Evolutionary conservation across 331 rosid genomes (phyloP).

Genomic region (Malus hybrid): DNA sequence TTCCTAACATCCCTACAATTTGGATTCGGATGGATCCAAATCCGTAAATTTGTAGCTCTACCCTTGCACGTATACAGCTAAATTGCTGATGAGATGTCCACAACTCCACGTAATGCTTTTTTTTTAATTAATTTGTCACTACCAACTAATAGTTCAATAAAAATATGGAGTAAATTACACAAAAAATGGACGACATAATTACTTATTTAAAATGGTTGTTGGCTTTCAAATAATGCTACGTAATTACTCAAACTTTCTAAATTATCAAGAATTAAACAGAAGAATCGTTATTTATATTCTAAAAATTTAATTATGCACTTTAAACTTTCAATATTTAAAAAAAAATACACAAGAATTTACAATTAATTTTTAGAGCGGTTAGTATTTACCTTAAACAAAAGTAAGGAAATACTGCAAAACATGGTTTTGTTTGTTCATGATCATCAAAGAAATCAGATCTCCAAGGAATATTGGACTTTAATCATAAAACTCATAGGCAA

Average conservation of each 20-base stretch:
- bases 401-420: background rate
- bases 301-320: too few species aligned
- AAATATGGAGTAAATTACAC: conserved; percentile 5
- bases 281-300: too few species aligned
- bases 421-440: background rate
- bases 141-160: conserved; percentile 39
- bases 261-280: too few species aligned
- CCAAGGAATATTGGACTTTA: background rate
- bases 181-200: conserved; percentile 12
- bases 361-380: too few species aligned
- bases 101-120: background rate
- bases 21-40: too few species aligned
- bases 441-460: background rate
- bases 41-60: too few species aligned
- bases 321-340: too few species aligned
- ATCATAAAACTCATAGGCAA: background rate
- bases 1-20: too few species aligned
- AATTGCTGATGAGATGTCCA: background rate
- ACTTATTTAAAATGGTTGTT: conserved; percentile 6
- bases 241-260: background rate
- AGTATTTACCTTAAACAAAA: background rate
- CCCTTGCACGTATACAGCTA: background rate
- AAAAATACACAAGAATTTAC: too few species aligned
- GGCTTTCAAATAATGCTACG: background rate
- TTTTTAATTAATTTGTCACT: conserved; percentile 33